Conservation (phyloP, 805 yeast species). For the Ogataea wickerhamii region DNA sequence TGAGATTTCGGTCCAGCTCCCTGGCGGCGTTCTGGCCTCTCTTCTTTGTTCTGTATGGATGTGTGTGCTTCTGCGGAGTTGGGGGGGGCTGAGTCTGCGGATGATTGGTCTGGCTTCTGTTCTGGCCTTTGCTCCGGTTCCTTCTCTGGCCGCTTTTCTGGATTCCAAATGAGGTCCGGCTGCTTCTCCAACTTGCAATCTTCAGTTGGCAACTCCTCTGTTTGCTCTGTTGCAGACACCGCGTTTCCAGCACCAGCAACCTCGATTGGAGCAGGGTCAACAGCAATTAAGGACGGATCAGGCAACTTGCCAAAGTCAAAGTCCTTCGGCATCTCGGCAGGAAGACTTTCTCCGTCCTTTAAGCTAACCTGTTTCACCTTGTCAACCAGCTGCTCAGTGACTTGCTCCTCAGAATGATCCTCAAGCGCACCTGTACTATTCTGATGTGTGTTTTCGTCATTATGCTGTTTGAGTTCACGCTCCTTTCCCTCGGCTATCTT, state of each 20-base stretch:
- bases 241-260: background rate
- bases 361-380: slow-evolving; percentile 9
- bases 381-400: slow-evolving; percentile 4
- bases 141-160: background rate
- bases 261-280: slow-evolving; percentile 11
- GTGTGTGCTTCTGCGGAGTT: background rate
- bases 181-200: background rate
- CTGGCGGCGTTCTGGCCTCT: slow-evolving; percentile 35
- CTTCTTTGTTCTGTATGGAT: slow-evolving; percentile 6
- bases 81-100: background rate
- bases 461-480: slow-evolving; percentile 16
- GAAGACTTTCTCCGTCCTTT: slow-evolving; percentile 2
- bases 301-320: slow-evolving; percentile 34
- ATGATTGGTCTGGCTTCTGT: background rate
- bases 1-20: slow-evolving; percentile 32
- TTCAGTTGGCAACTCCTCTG: background rate
- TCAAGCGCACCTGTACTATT: slow-evolving; percentile 2
- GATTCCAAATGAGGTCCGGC: background rate
- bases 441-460: slow-evolving; percentile 6
- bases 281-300: slow-evolving; percentile 25
- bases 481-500: slow-evolving; percentile 37
- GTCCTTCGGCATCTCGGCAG: slow-evolving; percentile 29
- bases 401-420: slow-evolving; percentile 2
- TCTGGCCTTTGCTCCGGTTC: background rate
- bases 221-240: background rate